A percentile compares a stretch with the other conserved stretches of the same genome.
phyloP scores from a whole-genome alignment of 2,329 filamentous ascomycete species.

The Chaetomium sp. region DNA sequence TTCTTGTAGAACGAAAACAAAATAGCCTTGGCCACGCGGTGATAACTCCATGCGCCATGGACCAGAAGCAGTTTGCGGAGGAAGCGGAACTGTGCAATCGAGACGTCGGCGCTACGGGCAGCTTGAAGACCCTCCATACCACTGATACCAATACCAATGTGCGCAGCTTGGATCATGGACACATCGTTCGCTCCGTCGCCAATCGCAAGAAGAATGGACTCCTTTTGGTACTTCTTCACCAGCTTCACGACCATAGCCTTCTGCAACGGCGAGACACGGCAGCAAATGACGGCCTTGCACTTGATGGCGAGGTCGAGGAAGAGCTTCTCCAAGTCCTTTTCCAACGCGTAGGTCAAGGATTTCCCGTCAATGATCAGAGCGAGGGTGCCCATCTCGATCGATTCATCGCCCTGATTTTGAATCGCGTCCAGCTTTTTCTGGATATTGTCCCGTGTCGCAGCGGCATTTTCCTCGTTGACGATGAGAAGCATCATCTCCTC shows the following conservation, averaged over 20 bases:
- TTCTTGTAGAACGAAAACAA: constrained; percentile 99
- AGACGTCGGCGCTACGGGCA: constrained; percentile 88
- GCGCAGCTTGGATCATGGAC: constrained; percentile 99
- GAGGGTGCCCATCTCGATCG: constrained; percentile 75
- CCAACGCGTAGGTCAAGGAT: constrained; percentile 85
- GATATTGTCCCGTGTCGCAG: constrained; percentile 78
- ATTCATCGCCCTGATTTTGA: constrained; percentile 69
- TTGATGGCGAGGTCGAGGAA: constrained; percentile 90
- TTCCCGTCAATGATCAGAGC: constrained; percentile 95
- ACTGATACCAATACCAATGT: constrained; percentile 96
- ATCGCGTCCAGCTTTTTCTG: constrained; percentile 92
- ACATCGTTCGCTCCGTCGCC: constrained; percentile 98
- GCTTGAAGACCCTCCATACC: constrained; percentile 96
- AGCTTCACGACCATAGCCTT: constrained; percentile 97
- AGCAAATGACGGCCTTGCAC: constrained; percentile 99
- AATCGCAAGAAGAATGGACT: constrained; percentile 88
- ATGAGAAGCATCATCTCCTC: constrained; percentile 98
- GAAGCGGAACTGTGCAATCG: constrained; percentile 93
- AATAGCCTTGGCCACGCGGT: constrained; percentile 93
- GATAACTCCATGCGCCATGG: constrained; percentile 96
- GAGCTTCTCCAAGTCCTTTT: constrained; percentile 86
- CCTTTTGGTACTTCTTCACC: constrained; percentile 84
- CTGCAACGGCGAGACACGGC: constrained; percentile 91
- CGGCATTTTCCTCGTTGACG: constrained; percentile 80
- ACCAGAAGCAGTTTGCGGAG: constrained; percentile 90